A percentile compares a stretch with the other conserved stretches of the same genome.
Conservation (phyloP, 2,329 filamentous ascomycete species). For the Domatiomyces globalis region DNA sequence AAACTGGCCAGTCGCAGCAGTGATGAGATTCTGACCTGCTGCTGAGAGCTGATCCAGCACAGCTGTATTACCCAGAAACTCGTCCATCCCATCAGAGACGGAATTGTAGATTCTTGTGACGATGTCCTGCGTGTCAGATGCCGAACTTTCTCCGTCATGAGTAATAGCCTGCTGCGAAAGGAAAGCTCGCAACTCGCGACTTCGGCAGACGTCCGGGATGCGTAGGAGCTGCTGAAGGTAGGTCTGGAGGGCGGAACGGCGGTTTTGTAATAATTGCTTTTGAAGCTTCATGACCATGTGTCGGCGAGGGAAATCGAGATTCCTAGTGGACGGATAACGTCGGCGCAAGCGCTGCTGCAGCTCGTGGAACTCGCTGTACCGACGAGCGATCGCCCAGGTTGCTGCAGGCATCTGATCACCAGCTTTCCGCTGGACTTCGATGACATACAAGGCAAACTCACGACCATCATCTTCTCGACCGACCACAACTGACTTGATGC, state of each 20-base stretch:
- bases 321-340: slow-evolving; percentile 73
- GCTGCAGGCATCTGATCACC: slow-evolving; percentile 96
- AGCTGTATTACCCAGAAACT: slow-evolving; percentile 89
- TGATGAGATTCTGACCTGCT: slow-evolving; percentile 70
- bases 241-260: slow-evolving; percentile 65
- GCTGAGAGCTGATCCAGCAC: slow-evolving; percentile 88
- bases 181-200: slow-evolving; percentile 80
- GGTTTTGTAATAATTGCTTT: slow-evolving; percentile 85
- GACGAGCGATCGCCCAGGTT: slow-evolving; percentile 78
- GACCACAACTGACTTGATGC: slow-evolving; percentile 84
- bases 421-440: slow-evolving; percentile 79
- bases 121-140: slow-evolving; percentile 61
- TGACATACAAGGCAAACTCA: slow-evolving; percentile 77
- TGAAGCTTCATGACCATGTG: slow-evolving; percentile 94
- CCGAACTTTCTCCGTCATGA: slow-evolving; percentile 46
- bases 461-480: slow-evolving; percentile 82
- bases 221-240: slow-evolving; percentile 72
- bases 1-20: slow-evolving; percentile 39
- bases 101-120: slow-evolving; percentile 93
- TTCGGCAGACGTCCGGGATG: slow-evolving; percentile 85
- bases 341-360: slow-evolving; percentile 77
- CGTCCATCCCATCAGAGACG: slow-evolving; percentile 94
- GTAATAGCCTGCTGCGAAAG: slow-evolving; percentile 75
- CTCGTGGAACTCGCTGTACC: slow-evolving; percentile 95
- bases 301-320: slow-evolving; percentile 80